phyloP scores from a whole-genome alignment of 345 rosid genomes.

The Limnanthes douglasii region DNA sequence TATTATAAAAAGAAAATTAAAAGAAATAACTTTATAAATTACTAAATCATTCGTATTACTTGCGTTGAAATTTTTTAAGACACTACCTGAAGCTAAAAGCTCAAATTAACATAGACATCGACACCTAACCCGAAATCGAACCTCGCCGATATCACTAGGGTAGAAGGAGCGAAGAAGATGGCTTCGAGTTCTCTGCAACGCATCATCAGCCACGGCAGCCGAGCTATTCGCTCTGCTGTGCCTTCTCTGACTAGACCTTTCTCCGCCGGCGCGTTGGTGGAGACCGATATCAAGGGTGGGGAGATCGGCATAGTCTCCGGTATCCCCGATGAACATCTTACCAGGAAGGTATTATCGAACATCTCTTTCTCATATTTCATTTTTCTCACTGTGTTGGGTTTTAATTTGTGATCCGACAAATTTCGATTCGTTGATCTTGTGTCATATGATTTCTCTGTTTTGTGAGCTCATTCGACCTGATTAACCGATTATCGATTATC shows the following conservation, averaged over 20 bases:
- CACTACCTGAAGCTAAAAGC: no score
- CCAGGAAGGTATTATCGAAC: constrained; percentile 57
- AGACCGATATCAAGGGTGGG: constrained; percentile 57
- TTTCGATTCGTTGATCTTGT: no score
- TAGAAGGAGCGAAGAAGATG: constrained; percentile 28
- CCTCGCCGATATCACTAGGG: no score
- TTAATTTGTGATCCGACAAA: no score
- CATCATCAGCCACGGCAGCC: constrained; percentile 17
- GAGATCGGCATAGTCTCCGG: constrained; percentile 91
- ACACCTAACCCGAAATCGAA: no score
- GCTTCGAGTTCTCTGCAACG: constrained; percentile 41
- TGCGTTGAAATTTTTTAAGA: no score
- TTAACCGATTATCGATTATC: not conserved
- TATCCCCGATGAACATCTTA: constrained; percentile 78
- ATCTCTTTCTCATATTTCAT: no score
- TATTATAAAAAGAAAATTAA: no score
- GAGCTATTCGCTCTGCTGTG: constrained; percentile 13
- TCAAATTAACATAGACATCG: no score
- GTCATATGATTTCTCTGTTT: constrained; percentile 1
- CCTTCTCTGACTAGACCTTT: constrained; percentile 24
- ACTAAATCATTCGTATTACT: no score
- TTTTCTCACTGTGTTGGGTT: no score
- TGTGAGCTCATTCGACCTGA: not conserved
- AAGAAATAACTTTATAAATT: no score
- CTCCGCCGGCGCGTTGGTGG: constrained; percentile 57